phyloP scores from a whole-genome alignment of 768 basidiomycete genomes.

The Trametes meyenii region DNA sequence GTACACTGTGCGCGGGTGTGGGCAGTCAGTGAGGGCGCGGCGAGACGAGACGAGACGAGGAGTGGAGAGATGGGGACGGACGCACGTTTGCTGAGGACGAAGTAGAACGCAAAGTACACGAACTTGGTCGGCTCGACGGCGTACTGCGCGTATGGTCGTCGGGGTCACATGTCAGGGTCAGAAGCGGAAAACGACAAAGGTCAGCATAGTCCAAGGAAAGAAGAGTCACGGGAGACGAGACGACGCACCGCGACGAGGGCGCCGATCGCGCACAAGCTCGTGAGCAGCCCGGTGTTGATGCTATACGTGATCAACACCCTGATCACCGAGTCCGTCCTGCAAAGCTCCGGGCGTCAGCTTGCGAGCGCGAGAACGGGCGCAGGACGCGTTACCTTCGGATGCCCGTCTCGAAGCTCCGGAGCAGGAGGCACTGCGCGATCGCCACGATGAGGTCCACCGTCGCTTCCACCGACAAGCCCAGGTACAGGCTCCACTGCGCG shows the following conservation, averaged over 20 bases:
- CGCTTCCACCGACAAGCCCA: conserved; percentile 22
- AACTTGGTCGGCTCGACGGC: conserved; percentile 15
- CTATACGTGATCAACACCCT: conserved; percentile 21
- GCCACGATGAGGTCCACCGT: conserved; percentile 19
- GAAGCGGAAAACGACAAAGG: conserved; percentile 16
- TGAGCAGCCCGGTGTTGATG: conserved; percentile 26
- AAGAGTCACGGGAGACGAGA: background rate
- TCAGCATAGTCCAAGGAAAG: background rate
- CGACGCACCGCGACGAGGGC: background rate
- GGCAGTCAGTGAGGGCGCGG: no score
- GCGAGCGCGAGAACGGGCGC: background rate
- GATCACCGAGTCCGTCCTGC: conserved; percentile 25
- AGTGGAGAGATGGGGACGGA: background rate
- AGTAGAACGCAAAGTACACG: conserved; percentile 26
- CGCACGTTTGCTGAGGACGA: conserved; percentile 26
- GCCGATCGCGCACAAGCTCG: conserved; percentile 4
- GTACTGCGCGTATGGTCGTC: conserved; percentile 4
- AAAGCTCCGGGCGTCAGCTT: background rate
- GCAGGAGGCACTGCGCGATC: conserved; percentile 17
- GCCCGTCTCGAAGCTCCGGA: conserved; percentile 17
- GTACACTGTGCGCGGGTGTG: conserved; percentile 19
- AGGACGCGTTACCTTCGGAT: conserved; percentile 13
- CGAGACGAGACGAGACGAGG: background rate
- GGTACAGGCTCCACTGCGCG: conserved; percentile 25
- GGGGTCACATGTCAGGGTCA: conserved; percentile 9